Percentiles rank a stretch among this genome's conserved stretches.
Evolutionary conservation across 2,329 filamentous ascomycete genomes (phyloP).

Genomic region (Berkeleyomyces basicola): DNA sequence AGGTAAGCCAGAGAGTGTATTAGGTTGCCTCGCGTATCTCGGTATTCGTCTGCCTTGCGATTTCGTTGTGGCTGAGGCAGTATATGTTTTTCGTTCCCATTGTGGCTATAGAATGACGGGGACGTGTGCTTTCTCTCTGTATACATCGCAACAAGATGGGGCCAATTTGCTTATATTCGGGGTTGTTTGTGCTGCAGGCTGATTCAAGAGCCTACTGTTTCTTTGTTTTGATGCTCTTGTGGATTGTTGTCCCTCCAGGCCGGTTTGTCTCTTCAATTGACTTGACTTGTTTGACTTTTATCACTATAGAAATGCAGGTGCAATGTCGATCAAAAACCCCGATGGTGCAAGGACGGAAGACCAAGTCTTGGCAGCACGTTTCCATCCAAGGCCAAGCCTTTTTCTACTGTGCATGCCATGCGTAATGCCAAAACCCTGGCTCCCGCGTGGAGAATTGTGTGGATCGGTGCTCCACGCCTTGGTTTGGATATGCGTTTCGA

Average conservation of each 20-base stretch:
- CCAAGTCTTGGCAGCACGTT: not conserved
- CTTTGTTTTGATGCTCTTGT: not conserved
- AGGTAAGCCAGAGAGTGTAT: too few species aligned
- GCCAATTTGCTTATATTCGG: not conserved
- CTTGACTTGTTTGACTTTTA: not conserved
- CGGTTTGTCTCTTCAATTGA: not conserved
- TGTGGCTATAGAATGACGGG: not conserved
- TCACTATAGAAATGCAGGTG: not conserved
- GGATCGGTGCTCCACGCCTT: too few species aligned
- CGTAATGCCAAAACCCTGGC: not conserved
- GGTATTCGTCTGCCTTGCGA: not conserved
- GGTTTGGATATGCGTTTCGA: not conserved
- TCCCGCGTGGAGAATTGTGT: too few species aligned
- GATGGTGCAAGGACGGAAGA: not conserved
- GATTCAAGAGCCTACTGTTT: too few species aligned
- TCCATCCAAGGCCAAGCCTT: not conserved
- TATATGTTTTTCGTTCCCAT: not conserved
- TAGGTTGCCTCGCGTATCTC: too few species aligned
- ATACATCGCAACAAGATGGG: not conserved
- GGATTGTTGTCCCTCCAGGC: not conserved
- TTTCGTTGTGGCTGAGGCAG: not conserved
- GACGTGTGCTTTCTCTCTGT: not conserved
- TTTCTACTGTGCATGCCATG: not conserved
- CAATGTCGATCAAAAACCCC: not conserved
- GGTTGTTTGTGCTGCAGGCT: not conserved